phyloP scores from a whole-genome alignment of 768 basidiomycete genomes.

The Suillus sp. region DNA sequence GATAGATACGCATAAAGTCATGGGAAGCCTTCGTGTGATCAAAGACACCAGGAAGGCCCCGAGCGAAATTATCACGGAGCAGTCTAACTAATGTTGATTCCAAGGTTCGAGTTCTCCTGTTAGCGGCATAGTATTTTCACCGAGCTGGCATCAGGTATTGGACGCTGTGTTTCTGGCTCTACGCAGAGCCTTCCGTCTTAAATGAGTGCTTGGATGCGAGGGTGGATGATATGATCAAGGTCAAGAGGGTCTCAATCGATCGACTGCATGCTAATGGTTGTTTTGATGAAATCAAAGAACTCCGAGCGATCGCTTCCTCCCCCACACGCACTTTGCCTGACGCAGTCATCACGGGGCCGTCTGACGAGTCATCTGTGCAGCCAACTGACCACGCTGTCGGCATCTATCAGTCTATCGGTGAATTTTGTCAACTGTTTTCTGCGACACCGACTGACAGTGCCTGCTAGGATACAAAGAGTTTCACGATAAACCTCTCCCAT shows the following conservation, averaged over 20 bases:
- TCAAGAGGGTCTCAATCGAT: constrained; percentile 47
- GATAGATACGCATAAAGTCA: constrained; percentile 89
- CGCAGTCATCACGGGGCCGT: not conserved
- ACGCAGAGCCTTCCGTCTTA: too few relatives aligned
- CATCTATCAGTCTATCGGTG: too few relatives aligned
- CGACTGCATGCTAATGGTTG: constrained; percentile 34
- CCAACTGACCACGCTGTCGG: constrained; percentile 72
- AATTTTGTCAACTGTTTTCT: too few relatives aligned
- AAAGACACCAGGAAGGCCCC: constrained; percentile 65
- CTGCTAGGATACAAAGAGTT: constrained; percentile 96
- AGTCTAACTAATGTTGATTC: constrained; percentile 46
- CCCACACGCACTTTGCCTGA: not conserved
- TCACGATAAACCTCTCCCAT: constrained; percentile 42
- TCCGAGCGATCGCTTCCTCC: constrained; percentile 38
- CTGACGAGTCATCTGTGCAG: constrained; percentile 10
- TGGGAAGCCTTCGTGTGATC: constrained; percentile 76
- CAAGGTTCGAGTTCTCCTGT: too few relatives aligned
- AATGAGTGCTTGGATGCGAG: too few relatives aligned
- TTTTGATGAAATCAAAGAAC: constrained; percentile 70
- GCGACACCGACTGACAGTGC: too few relatives aligned
- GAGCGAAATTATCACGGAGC: constrained; percentile 70
- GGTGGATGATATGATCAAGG: too few relatives aligned
- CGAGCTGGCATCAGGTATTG: too few relatives aligned
- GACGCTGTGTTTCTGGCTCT: too few relatives aligned
- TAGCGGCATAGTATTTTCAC: too few relatives aligned